Evolutionary conservation across 176 grass and related monocot genomes (phyloP).

Genomic region (Aechmea fasciata): DNA sequence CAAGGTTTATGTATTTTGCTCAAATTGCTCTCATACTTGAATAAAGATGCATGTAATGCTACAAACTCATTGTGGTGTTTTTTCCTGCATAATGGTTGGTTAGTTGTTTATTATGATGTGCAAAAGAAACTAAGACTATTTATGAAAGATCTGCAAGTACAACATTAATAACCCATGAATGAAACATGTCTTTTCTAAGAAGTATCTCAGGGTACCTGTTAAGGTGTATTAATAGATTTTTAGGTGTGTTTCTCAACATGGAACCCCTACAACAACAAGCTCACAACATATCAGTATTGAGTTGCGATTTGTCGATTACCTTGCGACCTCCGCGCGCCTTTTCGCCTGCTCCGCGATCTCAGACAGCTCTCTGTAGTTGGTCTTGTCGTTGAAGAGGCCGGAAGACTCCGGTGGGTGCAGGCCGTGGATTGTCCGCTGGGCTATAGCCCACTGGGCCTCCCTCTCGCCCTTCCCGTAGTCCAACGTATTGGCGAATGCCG

Average conservation of each 20-base stretch:
- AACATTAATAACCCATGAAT: too few relatives aligned
- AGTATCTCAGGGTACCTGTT: too few relatives aligned
- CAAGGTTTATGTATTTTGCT: background rate
- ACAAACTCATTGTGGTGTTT: background rate
- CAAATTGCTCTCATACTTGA: background rate
- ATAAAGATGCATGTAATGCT: background rate
- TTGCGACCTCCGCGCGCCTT: slow-evolving; percentile 74
- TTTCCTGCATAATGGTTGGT: too few relatives aligned
- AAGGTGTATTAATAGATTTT: too few relatives aligned
- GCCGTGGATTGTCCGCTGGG: slow-evolving; percentile 56
- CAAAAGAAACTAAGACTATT: too few relatives aligned
- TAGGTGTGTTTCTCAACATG: too few relatives aligned
- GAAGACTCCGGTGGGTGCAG: slow-evolving; percentile 32
- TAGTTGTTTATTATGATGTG: too few relatives aligned
- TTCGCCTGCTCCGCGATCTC: slow-evolving; percentile 80
- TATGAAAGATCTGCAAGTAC: too few relatives aligned
- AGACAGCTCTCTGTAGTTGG: slow-evolving; percentile 50
- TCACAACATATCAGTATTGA: background rate
- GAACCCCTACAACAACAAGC: too few relatives aligned
- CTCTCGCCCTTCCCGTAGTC: slow-evolving; percentile 70
- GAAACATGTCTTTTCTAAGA: too few relatives aligned
- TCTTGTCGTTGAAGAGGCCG: slow-evolving; percentile 26
- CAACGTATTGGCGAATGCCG: slow-evolving; percentile 49
- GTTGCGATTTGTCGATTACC: slow-evolving; percentile 15
- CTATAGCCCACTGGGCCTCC: slow-evolving; percentile 63